A percentile compares a stretch with the other conserved stretches of the same genome.
phyloP scores from a whole-genome alignment of 2,329 filamentous ascomycete species.

The Aquanectria penicillioides region DNA sequence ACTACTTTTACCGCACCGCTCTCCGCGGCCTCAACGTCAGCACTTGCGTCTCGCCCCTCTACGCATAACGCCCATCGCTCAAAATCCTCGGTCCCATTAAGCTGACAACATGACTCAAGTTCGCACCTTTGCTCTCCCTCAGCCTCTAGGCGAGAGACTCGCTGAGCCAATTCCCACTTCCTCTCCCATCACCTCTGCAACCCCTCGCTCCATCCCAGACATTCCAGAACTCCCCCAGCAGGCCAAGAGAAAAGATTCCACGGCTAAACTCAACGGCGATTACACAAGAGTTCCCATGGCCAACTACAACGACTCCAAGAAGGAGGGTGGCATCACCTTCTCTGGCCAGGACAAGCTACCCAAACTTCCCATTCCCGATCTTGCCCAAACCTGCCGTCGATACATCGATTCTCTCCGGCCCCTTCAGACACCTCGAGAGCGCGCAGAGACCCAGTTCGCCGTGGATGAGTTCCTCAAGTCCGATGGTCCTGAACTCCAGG shows the following conservation, averaged over 20 bases:
- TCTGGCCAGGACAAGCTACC: slow-evolving; percentile 88
- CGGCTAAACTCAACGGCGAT: slow-evolving; percentile 41
- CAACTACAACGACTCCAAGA: slow-evolving; percentile 60
- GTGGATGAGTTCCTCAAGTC: slow-evolving; percentile 83
- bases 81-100: slow-evolving; percentile 7
- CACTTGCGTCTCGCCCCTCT: slow-evolving; percentile 80
- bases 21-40: slow-evolving; percentile 85
- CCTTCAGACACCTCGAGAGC: slow-evolving; percentile 82
- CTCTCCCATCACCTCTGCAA: slow-evolving; percentile 43
- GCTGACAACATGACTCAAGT: slow-evolving; percentile 51
- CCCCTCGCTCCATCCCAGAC: slow-evolving; percentile 54
- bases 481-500: slow-evolving; percentile 87
- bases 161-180: slow-evolving; percentile 49
- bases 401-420: slow-evolving; percentile 85
- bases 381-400: slow-evolving; percentile 79
- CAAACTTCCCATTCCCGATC: slow-evolving; percentile 91
- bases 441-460: slow-evolving; percentile 82
- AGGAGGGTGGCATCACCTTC: slow-evolving; percentile 83
- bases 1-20: slow-evolving; percentile 93
- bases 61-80: slow-evolving; percentile 61
- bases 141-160: slow-evolving; percentile 77
- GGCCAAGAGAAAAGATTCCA: slow-evolving; percentile 29
- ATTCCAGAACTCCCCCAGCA: slow-evolving; percentile 41
- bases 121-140: slow-evolving; percentile 66
- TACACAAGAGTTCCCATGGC: slow-evolving; percentile 63